phyloP scores from a whole-genome alignment of 305 asterid genomes.

The Plantago coronopus region DNA sequence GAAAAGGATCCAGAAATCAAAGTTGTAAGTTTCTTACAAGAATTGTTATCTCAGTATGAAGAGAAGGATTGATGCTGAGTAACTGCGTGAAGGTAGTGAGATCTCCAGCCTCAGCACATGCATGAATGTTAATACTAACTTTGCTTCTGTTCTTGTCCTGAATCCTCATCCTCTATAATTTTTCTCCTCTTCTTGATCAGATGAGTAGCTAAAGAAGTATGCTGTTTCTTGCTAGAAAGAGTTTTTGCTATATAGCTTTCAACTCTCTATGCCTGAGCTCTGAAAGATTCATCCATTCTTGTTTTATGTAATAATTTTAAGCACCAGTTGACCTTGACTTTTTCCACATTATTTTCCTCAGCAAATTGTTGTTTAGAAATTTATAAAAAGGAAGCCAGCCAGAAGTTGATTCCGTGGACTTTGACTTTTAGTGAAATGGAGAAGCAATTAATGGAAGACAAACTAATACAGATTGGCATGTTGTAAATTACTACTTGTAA shows the following conservation, averaged over 20 bases:
- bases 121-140: conserved; percentile 27
- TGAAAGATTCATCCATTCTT: no score
- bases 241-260: no score
- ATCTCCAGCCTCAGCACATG: conserved; percentile 45
- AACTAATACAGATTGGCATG: neutral
- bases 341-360: neutral
- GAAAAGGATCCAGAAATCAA: neutral
- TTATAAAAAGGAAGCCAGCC: conserved; percentile 12
- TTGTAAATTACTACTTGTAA: no score
- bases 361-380: conserved; percentile 16
- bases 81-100: conserved; percentile 28
- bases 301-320: conserved; percentile 15
- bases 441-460: neutral
- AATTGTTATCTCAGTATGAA: conserved; percentile 26
- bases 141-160: conserved; percentile 33
- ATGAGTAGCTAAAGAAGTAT: neutral
- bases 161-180: conserved; percentile 33
- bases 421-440: conserved; percentile 11
- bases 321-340: conserved; percentile 19
- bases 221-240: neutral
- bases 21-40: conserved; percentile 26
- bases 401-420: conserved; percentile 15
- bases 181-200: neutral
- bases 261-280: neutral
- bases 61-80: conserved; percentile 29